A percentile compares a stretch with the other conserved stretches of the same genome.
Conservation (phyloP, 345 rosid genomes). For the sweet orange (Citrus sinensis) region DNA sequence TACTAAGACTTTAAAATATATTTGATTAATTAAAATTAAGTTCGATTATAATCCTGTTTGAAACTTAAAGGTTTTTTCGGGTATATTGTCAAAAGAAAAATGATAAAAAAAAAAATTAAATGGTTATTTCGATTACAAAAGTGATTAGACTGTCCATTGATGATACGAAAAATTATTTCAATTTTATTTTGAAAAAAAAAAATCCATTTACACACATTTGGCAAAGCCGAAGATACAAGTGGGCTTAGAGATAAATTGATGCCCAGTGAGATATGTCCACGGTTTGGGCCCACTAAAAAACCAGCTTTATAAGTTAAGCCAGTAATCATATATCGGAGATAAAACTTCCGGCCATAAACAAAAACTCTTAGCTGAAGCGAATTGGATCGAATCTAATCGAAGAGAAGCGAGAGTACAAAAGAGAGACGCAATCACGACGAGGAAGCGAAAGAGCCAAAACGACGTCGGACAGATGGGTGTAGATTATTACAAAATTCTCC, state of each 20-base stretch:
- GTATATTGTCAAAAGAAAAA: neutral
- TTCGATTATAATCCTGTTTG: neutral
- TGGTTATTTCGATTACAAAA: neutral
- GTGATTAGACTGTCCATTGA: too few relatives aligned
- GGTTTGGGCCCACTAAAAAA: neutral
- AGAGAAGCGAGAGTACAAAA: neutral
- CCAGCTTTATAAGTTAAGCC: neutral
- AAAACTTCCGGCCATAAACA: neutral
- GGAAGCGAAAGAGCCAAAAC: slow-evolving; percentile 2
- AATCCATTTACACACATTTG: neutral
- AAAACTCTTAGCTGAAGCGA: neutral
- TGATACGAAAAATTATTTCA: too few relatives aligned
- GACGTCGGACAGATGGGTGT: slow-evolving; percentile 47
- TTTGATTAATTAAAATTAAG: too few relatives aligned
- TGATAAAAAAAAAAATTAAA: too few relatives aligned
- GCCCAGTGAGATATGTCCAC: neutral
- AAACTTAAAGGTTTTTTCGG: neutral
- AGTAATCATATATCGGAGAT: neutral
- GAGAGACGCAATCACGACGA: neutral
- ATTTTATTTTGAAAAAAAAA: too few relatives aligned
- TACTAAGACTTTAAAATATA: too few relatives aligned
- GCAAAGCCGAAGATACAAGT: neutral
- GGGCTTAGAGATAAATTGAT: neutral
- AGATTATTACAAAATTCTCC: slow-evolving; percentile 74
- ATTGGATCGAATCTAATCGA: neutral